Base-by-base conservation (phyloP, 495 filamentous ascomycete genomes). In the Xanthoparmelia taractica region DNA sequence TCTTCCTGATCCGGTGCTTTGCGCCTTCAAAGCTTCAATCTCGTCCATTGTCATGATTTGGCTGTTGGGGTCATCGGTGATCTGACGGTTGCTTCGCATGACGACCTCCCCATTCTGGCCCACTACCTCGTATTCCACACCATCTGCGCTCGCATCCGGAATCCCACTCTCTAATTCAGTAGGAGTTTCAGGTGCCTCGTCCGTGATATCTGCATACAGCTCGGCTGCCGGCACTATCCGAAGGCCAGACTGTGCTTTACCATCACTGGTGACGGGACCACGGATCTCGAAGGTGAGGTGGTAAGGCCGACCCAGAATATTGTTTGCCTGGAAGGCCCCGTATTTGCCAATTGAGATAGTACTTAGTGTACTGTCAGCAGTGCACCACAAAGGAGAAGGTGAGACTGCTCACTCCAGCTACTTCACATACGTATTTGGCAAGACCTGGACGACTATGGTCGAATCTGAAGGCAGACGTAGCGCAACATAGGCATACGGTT, bases 21-120 rank as follows among this genome's bases (percentile, higher is more conserved):
- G 82, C 63, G 82, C 84, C 76, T 98, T 98, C 65, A 97, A 75
- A 71, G 86, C 86, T 72, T 97, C 94, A 63, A 98, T 98, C 75
- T 97, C 91, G 47, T 86, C 82, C 73, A 87, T 79, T 0, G 89
- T 90, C 63, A 98, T 77, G 25, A 83, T 87, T 73, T 98, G 94
- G 23, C 89, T 85, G 38, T 85, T 85, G 1, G 84, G 81, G 69
- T 93, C 89, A 72, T 97, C 91, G 58, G 92, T 78, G 23, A 84
- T 90, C 60, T 89, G 81, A 58, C 84, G 85, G 69, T 92, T 92
- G 4, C 87, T 92, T 59, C 87, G 87, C 78, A 89, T 85, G 33
- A 92, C 78, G 0, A 86, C 78, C 27, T 83, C 79, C 33, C 78
- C 82, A 66, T 82, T 74, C 40, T 82, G 80, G 40, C 73, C 78